Conservation (phyloP, 192 early-diverging fungal genomes). For the Chytriomyces confervae region DNA sequence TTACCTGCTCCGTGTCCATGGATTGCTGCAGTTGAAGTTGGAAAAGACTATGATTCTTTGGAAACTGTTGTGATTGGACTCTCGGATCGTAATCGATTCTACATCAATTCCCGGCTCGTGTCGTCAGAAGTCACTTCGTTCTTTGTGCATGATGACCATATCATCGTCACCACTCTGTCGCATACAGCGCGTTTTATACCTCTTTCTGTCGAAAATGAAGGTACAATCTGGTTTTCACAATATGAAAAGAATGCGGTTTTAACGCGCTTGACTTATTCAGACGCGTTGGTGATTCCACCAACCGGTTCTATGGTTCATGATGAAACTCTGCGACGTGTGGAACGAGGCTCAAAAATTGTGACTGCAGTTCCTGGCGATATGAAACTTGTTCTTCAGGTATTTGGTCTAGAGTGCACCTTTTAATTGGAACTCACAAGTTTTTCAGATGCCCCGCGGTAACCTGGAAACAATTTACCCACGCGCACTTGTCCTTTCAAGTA, state of each 20-base stretch:
- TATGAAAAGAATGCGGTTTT: not conserved
- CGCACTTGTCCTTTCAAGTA: constrained; percentile 77
- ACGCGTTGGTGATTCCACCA: constrained; percentile 22
- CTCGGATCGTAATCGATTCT: constrained; percentile 82
- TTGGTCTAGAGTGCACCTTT: too few relatives aligned
- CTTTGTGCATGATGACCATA: constrained; percentile 77
- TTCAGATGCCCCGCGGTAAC: constrained; percentile 96
- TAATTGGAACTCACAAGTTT: constrained; percentile 32
- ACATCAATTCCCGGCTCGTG: constrained; percentile 71
- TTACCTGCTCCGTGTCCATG: constrained; percentile 60
- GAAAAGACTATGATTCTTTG: not conserved
- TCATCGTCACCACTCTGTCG: constrained; percentile 84
- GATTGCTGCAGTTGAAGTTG: constrained; percentile 46
- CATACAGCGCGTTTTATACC: constrained; percentile 81
- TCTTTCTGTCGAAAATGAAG: constrained; percentile 28
- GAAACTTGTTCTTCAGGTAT: constrained; percentile 73
- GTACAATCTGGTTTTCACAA: not conserved
- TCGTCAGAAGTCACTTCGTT: constrained; percentile 86
- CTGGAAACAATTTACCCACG: constrained; percentile 92
- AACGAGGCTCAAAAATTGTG: constrained; percentile 90
- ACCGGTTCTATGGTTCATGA: constrained; percentile 11
- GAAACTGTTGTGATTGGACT: constrained; percentile 70
- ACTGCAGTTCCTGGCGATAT: constrained; percentile 72
- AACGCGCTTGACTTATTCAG: constrained; percentile 17
- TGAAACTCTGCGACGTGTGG: constrained; percentile 71